Evolutionary conservation across 2,329 filamentous ascomycete species (phyloP).

Genomic region (Aspergillus ibericus): DNA sequence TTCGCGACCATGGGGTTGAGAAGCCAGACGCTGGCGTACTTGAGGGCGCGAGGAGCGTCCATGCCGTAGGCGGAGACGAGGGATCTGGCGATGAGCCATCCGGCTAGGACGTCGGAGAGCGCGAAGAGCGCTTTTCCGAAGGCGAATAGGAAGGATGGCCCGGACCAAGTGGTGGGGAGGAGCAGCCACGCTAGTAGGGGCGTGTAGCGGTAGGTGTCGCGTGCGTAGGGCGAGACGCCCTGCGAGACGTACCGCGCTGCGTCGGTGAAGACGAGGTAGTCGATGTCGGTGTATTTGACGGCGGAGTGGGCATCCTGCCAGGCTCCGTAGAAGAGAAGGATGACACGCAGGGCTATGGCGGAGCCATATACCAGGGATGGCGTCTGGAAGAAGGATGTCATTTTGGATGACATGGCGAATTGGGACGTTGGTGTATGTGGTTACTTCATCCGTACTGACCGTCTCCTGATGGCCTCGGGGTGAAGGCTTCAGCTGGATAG

Average conservation of each 20-base stretch:
- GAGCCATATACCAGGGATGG: neutral
- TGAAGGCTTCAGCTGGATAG: neutral
- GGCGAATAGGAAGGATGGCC: constrained; percentile 53
- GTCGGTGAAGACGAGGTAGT: constrained; percentile 98
- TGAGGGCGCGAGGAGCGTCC: constrained; percentile 59
- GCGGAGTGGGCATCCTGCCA: constrained; percentile 91
- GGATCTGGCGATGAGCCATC: constrained; percentile 69
- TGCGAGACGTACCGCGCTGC: constrained; percentile 73
- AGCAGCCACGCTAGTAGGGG: constrained; percentile 90
- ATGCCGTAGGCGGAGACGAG: constrained; percentile 51
- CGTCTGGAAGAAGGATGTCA: neutral
- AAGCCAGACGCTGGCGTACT: constrained; percentile 85
- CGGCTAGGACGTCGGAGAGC: constrained; percentile 76
- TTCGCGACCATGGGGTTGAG: constrained; percentile 98
- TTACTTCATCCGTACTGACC: neutral
- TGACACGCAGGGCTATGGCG: constrained; percentile 63
- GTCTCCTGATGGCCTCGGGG: neutral
- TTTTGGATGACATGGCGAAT: neutral
- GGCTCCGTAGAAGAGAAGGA: constrained; percentile 81
- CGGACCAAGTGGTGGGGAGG: constrained; percentile 68
- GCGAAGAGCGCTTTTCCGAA: constrained; percentile 89
- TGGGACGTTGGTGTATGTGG: neutral
- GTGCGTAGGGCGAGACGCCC: constrained; percentile 74
- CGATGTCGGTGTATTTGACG: constrained; percentile 97
- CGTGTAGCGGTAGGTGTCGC: constrained; percentile 96